Conservation (phyloP, 371 early-diverging fungal species). For the Antonospora locustae region DNA sequence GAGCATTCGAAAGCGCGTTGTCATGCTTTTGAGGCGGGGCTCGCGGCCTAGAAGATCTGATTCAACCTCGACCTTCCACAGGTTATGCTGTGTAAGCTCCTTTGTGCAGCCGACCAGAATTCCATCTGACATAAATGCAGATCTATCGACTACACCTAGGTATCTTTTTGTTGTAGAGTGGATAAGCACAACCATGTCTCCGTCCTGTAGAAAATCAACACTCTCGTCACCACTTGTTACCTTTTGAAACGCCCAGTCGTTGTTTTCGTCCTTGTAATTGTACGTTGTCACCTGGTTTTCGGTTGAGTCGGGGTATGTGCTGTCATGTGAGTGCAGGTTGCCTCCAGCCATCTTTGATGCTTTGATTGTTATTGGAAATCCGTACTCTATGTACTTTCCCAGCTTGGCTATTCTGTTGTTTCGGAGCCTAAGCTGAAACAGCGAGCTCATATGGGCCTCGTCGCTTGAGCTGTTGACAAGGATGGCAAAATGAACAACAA, state of each 20-base stretch:
- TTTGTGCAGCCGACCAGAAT: constrained; percentile 44
- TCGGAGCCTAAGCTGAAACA: constrained; percentile 79
- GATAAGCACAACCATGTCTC: constrained; percentile 54
- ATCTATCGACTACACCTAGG: constrained; percentile 66
- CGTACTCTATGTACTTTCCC: constrained; percentile 78
- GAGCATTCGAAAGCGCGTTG: constrained; percentile 70
- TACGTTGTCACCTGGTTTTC: constrained; percentile 83
- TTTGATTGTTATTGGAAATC: constrained; percentile 74
- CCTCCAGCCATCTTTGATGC: constrained; percentile 74
- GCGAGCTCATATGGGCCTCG: constrained; percentile 87
- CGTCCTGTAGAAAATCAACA: constrained; percentile 61
- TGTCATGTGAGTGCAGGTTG: constrained; percentile 79
- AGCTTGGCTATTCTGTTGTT: constrained; percentile 66
- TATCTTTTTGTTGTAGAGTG: constrained; percentile 56
- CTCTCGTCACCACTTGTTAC: constrained; percentile 35
- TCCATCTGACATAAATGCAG: constrained; percentile 59
- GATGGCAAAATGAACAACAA: constrained; percentile 74
- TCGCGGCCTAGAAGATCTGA: constrained; percentile 39
- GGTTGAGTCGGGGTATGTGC: constrained; percentile 69
- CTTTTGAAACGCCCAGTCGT: constrained; percentile 64
- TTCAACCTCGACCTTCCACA: constrained; percentile 34
- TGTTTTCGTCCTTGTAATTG: constrained; percentile 84
- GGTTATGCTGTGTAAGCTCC: constrained; percentile 38
- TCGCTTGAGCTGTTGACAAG: constrained; percentile 73
- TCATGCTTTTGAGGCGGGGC: constrained; percentile 58